Conservation (phyloP, 768 basidiomycete species). For the Lyophyllum semitale region DNA sequence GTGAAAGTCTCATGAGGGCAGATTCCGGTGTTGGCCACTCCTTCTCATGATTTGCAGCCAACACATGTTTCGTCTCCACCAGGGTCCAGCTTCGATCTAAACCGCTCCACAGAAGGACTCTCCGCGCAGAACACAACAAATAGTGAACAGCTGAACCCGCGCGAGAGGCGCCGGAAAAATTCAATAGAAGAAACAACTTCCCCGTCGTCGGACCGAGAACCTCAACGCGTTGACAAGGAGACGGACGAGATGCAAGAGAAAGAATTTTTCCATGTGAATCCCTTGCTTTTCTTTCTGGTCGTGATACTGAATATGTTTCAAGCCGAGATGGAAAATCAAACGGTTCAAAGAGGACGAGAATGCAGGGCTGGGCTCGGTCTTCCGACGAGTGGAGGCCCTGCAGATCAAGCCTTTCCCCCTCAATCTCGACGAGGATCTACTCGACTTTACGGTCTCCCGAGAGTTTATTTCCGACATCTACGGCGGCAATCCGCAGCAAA, state of each 20-base stretch:
- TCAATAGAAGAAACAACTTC: background rate
- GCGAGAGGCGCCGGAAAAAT: background rate
- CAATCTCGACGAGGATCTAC: constrained; percentile 1
- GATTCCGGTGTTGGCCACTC: background rate
- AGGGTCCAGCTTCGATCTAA: background rate
- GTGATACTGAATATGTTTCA: background rate
- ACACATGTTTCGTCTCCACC: background rate
- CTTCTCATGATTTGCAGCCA: background rate
- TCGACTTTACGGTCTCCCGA: background rate
- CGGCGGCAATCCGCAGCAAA: constrained; percentile 22
- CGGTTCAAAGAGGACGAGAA: background rate
- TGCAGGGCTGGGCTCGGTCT: constrained; percentile 3
- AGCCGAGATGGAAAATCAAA: constrained; percentile 14
- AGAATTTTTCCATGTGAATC: constrained; percentile 2
- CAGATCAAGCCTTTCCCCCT: constrained; percentile 2
- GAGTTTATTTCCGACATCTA: constrained; percentile 22
- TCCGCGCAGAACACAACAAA: background rate
- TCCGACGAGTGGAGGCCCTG: constrained; percentile 11
- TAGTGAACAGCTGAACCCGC: background rate
- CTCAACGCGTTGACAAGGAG: background rate
- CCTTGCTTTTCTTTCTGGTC: background rate
- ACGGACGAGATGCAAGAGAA: background rate
- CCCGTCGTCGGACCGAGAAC: background rate
- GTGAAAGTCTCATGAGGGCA: background rate
- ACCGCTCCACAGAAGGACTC: background rate